Base-by-base conservation (phyloP, 1,139 yeast genomes). In the Sugiyamaella neomexicana region DNA sequence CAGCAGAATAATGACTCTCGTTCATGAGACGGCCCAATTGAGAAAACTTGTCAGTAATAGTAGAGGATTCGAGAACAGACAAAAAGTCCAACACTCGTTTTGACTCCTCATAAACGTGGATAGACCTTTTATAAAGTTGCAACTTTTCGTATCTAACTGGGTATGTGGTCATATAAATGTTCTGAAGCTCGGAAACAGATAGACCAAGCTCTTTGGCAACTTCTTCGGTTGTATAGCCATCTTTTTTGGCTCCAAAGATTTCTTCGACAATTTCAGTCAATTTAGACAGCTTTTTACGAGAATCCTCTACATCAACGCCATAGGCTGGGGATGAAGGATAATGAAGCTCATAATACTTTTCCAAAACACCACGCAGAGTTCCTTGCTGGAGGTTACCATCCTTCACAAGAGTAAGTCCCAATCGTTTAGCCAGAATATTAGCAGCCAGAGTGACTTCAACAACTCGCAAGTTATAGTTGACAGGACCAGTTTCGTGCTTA, bases 361-460 rank as follows among this genome's bases (percentile, higher is more conserved):
- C 86, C 73, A 83, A 72, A 34, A 83, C 80, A 12, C 87, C 88
- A 57, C 88, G 75, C 59, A 85, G 75, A 20, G 86, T 82, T n/a
- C 87, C 88, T 38, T 81, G 79, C 17, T 72, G 72, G 47, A 82
- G 72, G 62, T 82, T 83, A 6, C 86, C 82, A 62, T 82, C 84
- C 55, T 75, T 75, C 1, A 72, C 74, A 36, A 81, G 69, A 1
- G 65, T 63, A 52, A 83, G 69, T 8, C 75, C 76, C 49, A 76
- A 74, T 58, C 73, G 74, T 49, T 73, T 68, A 13, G 85, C 86
- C 60, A 85, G 70, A 10, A 81, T 67, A 53, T 80, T 82, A 2
- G 88, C 82, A 3, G 86, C 86, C 20, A 82, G 71, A 1, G 85
- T 82, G 55, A 82, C 84, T 64, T 85, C 90, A 17, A 83, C 89